Conservation (phyloP, 306 rosid genomes). For the Sechiopsis laciniata region DNA sequence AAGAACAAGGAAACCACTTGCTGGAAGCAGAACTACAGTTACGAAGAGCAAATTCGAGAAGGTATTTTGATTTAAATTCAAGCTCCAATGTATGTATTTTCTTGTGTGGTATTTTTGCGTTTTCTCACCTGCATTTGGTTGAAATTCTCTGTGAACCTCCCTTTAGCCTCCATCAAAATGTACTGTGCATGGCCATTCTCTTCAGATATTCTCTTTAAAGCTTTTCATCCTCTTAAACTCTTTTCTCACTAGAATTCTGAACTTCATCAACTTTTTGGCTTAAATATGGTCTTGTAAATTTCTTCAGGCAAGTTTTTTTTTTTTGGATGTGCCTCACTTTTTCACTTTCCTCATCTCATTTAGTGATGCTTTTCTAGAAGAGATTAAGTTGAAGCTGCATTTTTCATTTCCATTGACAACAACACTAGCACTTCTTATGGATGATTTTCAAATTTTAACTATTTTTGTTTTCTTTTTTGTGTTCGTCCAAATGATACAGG, state of each 20-base stretch:
- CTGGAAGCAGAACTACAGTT: slow-evolving; percentile 47
- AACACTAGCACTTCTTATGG: not conserved
- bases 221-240: not conserved
- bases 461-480: slow-evolving; percentile 13
- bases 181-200: not conserved
- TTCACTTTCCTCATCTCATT: slow-evolving; percentile 8
- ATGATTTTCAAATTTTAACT: not conserved
- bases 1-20: slow-evolving; percentile 49
- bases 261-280: slow-evolving; percentile 1
- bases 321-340: not conserved
- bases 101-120: not conserved
- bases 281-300: not conserved
- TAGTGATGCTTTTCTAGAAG: not conserved
- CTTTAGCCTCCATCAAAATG: slow-evolving; percentile 14
- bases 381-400: slow-evolving; percentile 12
- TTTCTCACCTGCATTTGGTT: not conserved
- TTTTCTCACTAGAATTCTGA: not conserved
- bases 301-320: not conserved
- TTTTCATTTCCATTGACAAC: slow-evolving; percentile 12
- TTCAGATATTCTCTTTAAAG: not conserved
- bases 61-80: slow-evolving; percentile 43
- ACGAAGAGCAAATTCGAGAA: slow-evolving; percentile 51
- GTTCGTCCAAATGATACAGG: slow-evolving; percentile 39
- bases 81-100: not conserved
- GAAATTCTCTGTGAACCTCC: not conserved